Base-by-base conservation (phyloP, 31 red algal species). In the Bonnemaisonia californica region DNA sequence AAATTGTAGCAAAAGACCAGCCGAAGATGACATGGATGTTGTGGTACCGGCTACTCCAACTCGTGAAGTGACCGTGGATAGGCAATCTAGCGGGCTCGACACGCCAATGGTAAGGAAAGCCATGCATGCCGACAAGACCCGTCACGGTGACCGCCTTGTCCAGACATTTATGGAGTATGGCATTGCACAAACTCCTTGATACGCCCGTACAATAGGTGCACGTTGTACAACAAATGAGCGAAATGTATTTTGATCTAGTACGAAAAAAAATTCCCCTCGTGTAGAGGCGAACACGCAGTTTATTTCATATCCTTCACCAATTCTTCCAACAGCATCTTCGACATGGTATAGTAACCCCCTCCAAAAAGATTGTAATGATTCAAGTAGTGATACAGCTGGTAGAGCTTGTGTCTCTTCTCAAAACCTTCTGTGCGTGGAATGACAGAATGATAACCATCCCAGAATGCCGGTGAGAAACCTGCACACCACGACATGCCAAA, bases 291-390 rank as follows among this genome's bases (percentile, higher is more conserved):
- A n/a, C n/a, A n/a, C n/a, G n/a, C n/a, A n/a, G n/a, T n/a, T n/a
- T n/a, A n/a, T n/a, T 32, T 32, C 19, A 71, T 23, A 71, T 33
- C 39, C 30, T 71, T 71, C 8, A 71, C 8, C 66, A 71, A 39
- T 3, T 71, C 66, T 38, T 32, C 37, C 19, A 71, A 38, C 21
- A 37, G 39, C 30, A 59, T 12, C 21, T 77, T 77, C 27, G 88
- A 65, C 80, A 85, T 79, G 21, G 54, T 54, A 29, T 84, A 84
- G 56, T 96, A 96, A 18, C 94, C 84, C 21, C 91, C 95, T 0
- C 95, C 95, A 85, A 98, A 98, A 16, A 98, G 69, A 62, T 91
- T 91, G 80, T 73, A 85, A 56, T 98, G 95, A 61, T 98, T 98
- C 36, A 99, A 82, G 34, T 84, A 84, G 37, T 99, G 93, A 66